Base-by-base conservation (phyloP, 208 protist species). In the Blastocrithidia nonstop region DNA sequence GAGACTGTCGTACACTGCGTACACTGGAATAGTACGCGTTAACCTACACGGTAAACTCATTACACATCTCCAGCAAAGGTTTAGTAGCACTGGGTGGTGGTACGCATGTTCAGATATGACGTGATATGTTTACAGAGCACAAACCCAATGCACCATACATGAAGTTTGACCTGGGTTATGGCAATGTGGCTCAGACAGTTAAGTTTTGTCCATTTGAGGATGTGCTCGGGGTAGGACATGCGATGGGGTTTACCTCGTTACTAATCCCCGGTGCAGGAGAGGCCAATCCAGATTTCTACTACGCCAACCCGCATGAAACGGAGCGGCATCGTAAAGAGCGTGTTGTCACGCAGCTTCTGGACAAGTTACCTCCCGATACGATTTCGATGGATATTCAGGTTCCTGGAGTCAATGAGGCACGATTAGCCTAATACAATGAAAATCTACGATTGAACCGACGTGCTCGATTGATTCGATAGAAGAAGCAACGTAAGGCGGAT, bases 1-100 rank as follows among this genome's bases (percentile, higher is more conserved):
- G 94, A 92, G 98, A 99, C 65, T 60, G 97, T 31, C 71, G 97
- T 28, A 99, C 75, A 1, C 93, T 96, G 45, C 66, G 88, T 39
- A 50, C 78, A 17, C 51, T 96, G 28, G 74, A 95, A 54, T 77
- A 92, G 57, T 89, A 89, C 54, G 77, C 76, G 45, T 51, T 88
- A 39, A 83, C 72, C 24, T 84, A 88, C 61, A 66, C 50, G 25
- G 86, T 88, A 45, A 67, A 70, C 58, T 78, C 70, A 4, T 43
- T 94, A 9, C 77, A 88, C 45, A 81, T 96, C 50, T 87, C 81
- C 11, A 66, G 70, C 44, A 77, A 54, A 17, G 84, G 87, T n/a
- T 61, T 92, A 28, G 71, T 96, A 6, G 84, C 81, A 9, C 49
- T 94, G n/a, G 54, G 45, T 7, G 71, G 69, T 32, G 68, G 62